Evolutionary conservation across 2,329 filamentous ascomycete species (phyloP).

Genomic region (Didymella exigua): DNA sequence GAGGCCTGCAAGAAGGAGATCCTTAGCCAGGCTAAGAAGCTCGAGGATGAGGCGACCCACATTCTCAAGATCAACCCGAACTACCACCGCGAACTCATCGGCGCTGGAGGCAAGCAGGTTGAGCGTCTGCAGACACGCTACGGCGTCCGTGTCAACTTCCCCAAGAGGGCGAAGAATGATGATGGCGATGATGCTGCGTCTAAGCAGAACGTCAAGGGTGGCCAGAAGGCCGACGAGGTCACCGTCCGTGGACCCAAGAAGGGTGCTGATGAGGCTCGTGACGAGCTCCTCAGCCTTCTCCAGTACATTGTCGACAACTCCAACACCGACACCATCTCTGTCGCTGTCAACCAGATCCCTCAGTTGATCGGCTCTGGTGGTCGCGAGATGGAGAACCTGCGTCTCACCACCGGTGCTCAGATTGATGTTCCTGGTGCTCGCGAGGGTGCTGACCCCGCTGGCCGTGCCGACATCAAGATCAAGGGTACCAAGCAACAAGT

Average conservation of each 20-base stretch:
- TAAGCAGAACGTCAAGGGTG: constrained; percentile 62
- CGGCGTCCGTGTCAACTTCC: constrained; percentile 95
- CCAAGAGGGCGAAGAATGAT: constrained; percentile 68
- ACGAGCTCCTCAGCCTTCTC: constrained; percentile 86
- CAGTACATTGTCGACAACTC: constrained; percentile 92
- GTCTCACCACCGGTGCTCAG: constrained; percentile 81
- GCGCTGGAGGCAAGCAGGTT: constrained; percentile 83
- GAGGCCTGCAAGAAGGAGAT: constrained; percentile 86
- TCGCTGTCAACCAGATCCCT: constrained; percentile 91
- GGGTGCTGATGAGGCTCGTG: constrained; percentile 88
- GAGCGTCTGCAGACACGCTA: constrained; percentile 92
- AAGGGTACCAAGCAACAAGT: constrained; percentile 93
- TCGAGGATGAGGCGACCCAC: constrained; percentile 90
- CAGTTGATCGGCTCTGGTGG: constrained; percentile 91
- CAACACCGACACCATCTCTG: constrained; percentile 75
- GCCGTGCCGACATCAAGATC: constrained; percentile 83
- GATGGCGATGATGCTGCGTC: constrained; percentile 74
- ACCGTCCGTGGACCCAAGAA: constrained; percentile 88
- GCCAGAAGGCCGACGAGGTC: constrained; percentile 87
- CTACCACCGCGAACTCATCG: constrained; percentile 93
- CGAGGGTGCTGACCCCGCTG: constrained; percentile 68
- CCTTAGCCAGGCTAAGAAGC: constrained; percentile 74
- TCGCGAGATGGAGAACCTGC: constrained; percentile 86
- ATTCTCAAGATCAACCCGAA: constrained; percentile 89
- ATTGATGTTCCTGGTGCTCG: constrained; percentile 88